Base-by-base conservation (phyloP, 2,329 filamentous ascomycete genomes). In the Leptoxyphium fumago region DNA sequence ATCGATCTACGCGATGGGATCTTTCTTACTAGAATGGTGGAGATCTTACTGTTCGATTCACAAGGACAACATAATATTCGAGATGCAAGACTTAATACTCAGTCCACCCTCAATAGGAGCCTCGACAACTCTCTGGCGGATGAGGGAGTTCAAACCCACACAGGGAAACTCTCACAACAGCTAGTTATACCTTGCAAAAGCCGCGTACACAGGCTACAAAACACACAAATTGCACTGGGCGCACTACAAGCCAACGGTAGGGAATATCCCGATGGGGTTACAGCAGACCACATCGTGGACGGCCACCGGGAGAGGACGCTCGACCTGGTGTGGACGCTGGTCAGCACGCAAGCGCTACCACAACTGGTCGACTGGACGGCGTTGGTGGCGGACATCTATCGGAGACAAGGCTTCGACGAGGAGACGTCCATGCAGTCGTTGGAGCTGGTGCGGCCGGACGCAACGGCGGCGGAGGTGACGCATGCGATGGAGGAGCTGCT, bases 261-360 rank as follows among this genome's bases (percentile, higher is more conserved):
- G 10, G 63, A 62, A 28, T 57, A 71, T 10, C 55, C 67, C 5
- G 57, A 61, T 17, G 62, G 65, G 29, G 60, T 78, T 30, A 65
- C 60, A 11, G 67, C 76, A 0, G 70, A 74, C 34, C 74, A 80
- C 44, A 71, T 81, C 40, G 74, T 81, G 6, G 70, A 80, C 50
- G 77, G 77, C 2, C 75, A 79, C 51, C 70, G 77, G 8, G 77
- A 81, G 52, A 79, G 75, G 58, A 80, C 76, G 0, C 64, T 81
- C 39, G 70, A 68, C 5, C 62, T 80, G 9, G 63, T 82, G 5
- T 80, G 76, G 76, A 64, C 66, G 2, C 62, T 81, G 17, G 69
- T 80, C 32, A 71, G 72, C 36, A 70, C 69, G 56, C 74, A 71
- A 62, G 75, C 75, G 1, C 60, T 80, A 7, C 58, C 62, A 5